Conservation (phyloP, 2,329 filamentous ascomycete genomes). For the Dryadomyces quercus-mongolicae region DNA sequence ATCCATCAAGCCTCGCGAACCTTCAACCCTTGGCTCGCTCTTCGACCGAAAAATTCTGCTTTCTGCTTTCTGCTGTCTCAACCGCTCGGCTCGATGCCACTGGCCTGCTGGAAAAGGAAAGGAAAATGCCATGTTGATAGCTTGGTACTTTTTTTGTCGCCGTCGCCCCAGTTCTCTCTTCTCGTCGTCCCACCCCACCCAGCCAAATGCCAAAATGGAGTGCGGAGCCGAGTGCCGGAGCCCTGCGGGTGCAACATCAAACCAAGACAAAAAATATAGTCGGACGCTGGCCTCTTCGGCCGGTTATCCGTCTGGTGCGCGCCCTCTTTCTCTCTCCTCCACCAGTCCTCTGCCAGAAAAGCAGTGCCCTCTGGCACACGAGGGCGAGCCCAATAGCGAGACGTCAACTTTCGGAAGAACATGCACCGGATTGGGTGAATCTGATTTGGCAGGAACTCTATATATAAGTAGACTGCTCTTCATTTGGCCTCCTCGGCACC, state of each 20-base stretch:
- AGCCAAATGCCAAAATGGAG: not conserved
- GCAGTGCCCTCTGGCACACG: not conserved
- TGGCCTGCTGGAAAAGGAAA: not conserved
- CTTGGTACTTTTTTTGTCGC: not conserved
- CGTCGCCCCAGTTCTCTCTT: too few relatives aligned
- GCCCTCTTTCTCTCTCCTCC: not conserved
- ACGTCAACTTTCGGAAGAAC: not conserved
- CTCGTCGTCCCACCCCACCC: too few relatives aligned
- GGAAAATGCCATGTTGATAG: not conserved
- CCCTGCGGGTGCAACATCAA: not conserved
- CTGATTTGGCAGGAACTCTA: not conserved
- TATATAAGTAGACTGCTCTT: constrained; percentile 1
- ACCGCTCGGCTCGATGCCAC: not conserved
- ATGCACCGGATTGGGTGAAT: not conserved
- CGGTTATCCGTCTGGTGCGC: not conserved
- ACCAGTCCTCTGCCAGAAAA: too few relatives aligned
- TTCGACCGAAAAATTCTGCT: too few relatives aligned
- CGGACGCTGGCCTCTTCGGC: too few relatives aligned
- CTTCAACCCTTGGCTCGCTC: too few relatives aligned
- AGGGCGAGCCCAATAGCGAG: too few relatives aligned
- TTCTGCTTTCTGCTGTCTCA: too few relatives aligned
- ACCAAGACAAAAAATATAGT: too few relatives aligned
- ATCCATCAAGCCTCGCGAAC: too few relatives aligned
- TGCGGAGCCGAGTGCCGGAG: too few relatives aligned
- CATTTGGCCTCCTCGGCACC: constrained; percentile 32